A percentile compares a stretch with the other conserved stretches of the same genome.
Conservation (phyloP, 768 basidiomycete genomes). For the Infundibulicybe gibba region DNA sequence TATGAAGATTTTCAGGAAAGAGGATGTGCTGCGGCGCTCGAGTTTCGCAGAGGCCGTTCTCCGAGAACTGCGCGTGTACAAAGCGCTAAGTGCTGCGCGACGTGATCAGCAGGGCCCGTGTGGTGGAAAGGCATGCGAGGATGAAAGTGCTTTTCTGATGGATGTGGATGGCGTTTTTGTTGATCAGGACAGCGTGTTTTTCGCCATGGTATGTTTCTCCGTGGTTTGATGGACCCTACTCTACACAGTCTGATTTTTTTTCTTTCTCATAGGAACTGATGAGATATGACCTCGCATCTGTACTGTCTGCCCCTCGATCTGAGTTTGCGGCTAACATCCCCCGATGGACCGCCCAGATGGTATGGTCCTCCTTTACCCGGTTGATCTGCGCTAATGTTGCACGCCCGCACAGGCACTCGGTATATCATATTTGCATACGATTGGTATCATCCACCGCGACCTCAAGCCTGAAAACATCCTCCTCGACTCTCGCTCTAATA, state of each 20-base stretch:
- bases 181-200: slow-evolving; percentile 21
- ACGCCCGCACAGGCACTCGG: slow-evolving; percentile 29
- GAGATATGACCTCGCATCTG: slow-evolving; percentile 28
- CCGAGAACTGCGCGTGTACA: slow-evolving; percentile 31
- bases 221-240: not conserved
- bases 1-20: slow-evolving; percentile 29
- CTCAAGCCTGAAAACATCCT: slow-evolving; percentile 71
- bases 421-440: slow-evolving; percentile 43
- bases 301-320: slow-evolving; percentile 11
- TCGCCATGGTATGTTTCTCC: slow-evolving; percentile 32
- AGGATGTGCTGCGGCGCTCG: slow-evolving; percentile 6
- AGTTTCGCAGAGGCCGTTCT: slow-evolving; percentile 12
- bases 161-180: slow-evolving; percentile 31
- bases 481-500: slow-evolving; percentile 37
- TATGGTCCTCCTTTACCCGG: slow-evolving; percentile 10
- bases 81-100: slow-evolving; percentile 19
- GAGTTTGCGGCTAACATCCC: slow-evolving; percentile 20
- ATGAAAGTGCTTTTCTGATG: slow-evolving; percentile 32
- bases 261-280: slow-evolving; percentile 31
- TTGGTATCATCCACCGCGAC: slow-evolving; percentile 66
- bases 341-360: slow-evolving; percentile 38
- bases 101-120: too few relatives aligned
- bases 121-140: slow-evolving; percentile 6
- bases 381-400: not conserved
- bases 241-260: not conserved